Conservation (phyloP, 345 rosid genomes). For the Streptanthus diversifolius region DNA sequence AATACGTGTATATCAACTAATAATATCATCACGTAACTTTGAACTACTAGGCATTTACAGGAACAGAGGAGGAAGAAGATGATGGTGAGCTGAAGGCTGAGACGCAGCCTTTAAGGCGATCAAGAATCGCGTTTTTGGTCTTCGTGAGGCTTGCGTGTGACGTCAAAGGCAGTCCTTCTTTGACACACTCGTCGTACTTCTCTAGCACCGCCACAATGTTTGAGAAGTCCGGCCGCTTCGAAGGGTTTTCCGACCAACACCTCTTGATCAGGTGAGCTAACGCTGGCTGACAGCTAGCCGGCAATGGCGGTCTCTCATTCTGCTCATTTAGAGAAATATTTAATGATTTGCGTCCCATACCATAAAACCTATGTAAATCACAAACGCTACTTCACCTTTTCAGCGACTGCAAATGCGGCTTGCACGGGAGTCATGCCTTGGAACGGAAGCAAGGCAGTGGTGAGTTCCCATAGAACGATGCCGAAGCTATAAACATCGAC, state of each 20-base stretch:
- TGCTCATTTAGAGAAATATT: constrained; percentile 13
- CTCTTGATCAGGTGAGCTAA: constrained; percentile 85
- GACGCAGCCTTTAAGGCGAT: constrained; percentile 72
- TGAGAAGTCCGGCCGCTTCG: constrained; percentile 86
- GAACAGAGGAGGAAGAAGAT: constrained; percentile 50
- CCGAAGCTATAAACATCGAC: constrained; percentile 98
- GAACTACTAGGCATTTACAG: constrained; percentile 67
- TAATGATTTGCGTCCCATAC: neutral
- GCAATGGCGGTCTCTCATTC: constrained; percentile 92
- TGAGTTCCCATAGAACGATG: constrained; percentile 97
- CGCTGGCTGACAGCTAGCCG: constrained; percentile 87
- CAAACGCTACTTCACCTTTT: constrained; percentile 47
- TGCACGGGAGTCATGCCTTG: constrained; percentile 99
- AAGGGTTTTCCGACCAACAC: constrained; percentile 87
- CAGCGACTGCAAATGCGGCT: constrained; percentile 98
- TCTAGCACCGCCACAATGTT: constrained; percentile 74
- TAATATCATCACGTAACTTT: constrained; percentile 19
- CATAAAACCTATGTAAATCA: neutral
- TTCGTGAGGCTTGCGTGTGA: constrained; percentile 62
- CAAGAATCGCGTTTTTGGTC: constrained; percentile 57
- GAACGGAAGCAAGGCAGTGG: constrained; percentile 94
- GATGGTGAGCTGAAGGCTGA: constrained; percentile 41
- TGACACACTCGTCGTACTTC: constrained; percentile 78
- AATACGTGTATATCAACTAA: neutral
- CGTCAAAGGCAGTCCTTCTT: constrained; percentile 85